A percentile compares a stretch with the other conserved stretches of the same genome.
These are phyloP conservation scores for Populus deltoides DNA, from an alignment of 345 rosid species.

Conservation along the genomic window DNA sequence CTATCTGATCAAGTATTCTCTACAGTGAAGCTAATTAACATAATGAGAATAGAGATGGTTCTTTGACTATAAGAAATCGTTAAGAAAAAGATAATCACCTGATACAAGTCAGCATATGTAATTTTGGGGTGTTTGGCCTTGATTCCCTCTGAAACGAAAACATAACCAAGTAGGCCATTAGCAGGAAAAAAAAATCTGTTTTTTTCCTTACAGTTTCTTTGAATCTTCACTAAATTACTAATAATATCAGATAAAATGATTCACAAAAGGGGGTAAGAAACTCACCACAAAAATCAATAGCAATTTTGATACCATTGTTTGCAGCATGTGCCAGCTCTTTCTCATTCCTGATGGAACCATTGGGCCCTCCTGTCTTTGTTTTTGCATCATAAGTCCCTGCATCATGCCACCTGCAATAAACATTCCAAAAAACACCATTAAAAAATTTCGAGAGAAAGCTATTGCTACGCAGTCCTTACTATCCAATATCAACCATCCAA, in stretches of 20 bases:
- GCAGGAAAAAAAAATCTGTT: neutral
- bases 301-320: constrained; percentile 61
- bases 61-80: neutral
- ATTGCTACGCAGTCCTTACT: neutral
- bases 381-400: constrained; percentile 88
- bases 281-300: constrained; percentile 73
- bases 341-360: constrained; percentile 70
- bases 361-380: constrained; percentile 79
- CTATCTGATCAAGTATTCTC: no score
- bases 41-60: no score
- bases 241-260: neutral
- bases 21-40: neutral
- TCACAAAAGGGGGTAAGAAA: neutral
- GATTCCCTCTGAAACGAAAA: constrained; percentile 50
- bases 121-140: constrained; percentile 61
- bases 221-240: neutral
- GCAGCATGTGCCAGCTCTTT: constrained; percentile 46
- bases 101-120: constrained; percentile 78
- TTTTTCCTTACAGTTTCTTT: neutral
- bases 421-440: neutral
- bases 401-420: constrained; percentile 64
- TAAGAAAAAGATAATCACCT: constrained; percentile 35
- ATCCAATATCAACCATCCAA: neutral
- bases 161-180: constrained; percentile 8
- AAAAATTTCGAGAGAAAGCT: no score